A percentile compares a stretch with the other conserved stretches of the same genome.
These are phyloP conservation scores for Phycomyces nitens DNA, from an alignment of 192 early-diverging fungal species.

Conservation along the genomic window DNA sequence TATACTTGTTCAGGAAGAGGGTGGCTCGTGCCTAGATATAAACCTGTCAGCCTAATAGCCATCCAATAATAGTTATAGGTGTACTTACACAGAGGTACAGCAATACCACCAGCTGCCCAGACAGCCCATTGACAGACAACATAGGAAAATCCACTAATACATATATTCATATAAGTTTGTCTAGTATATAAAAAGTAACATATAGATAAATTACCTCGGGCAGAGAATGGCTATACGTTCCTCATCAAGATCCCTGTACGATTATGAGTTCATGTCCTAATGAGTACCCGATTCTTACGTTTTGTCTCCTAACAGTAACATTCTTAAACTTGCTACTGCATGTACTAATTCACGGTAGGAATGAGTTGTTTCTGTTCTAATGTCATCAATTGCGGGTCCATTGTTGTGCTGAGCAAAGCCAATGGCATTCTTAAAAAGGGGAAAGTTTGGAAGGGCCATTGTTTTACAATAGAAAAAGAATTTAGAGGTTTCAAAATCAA, in stretches of 20 bases:
- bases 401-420: conserved; percentile 18
- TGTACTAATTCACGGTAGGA: conserved; percentile 34
- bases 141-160: conserved; percentile 62
- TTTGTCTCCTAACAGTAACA: conserved; percentile 20
- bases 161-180: conserved; percentile 20
- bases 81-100: conserved; percentile 69
- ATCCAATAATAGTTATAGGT: neutral
- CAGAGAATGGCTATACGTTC: conserved; percentile 39
- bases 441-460: conserved; percentile 26
- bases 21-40: conserved; percentile 54
- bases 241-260: conserved; percentile 28
- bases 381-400: conserved; percentile 35
- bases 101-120: conserved; percentile 78
- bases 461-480: too few species aligned
- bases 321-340: conserved; percentile 27
- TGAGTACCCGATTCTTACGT: conserved; percentile 7
- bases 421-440: conserved; percentile 31
- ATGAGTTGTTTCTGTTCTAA: conserved; percentile 8
- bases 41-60: neutral
- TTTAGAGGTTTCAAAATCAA: too few species aligned
- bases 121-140: conserved; percentile 66
- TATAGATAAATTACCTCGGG: conserved; percentile 27
- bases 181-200: neutral
- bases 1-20: conserved; percentile 75
- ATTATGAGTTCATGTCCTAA: neutral